Conservation (phyloP, 225 moss, liverwort and hornwort species). For the Climacium dendroides region DNA sequence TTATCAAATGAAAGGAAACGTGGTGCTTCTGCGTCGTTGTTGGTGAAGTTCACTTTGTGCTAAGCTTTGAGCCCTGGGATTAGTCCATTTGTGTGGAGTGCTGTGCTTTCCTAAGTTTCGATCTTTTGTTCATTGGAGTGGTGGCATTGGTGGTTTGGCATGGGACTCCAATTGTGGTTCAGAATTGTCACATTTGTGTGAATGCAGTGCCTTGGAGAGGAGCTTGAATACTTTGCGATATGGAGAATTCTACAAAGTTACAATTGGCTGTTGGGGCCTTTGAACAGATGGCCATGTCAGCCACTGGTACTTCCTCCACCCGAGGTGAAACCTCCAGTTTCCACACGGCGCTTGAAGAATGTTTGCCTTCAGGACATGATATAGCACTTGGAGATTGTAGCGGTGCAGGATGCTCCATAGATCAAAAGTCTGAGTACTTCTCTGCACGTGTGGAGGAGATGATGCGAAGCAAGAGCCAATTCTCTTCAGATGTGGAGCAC, state of each 20-base stretch:
- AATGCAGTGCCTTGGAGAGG: background rate
- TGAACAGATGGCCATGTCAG: accelerated
- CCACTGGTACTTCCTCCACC: accelerated
- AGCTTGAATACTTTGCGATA: background rate
- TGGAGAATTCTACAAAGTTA: accelerated
- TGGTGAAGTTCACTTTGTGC: background rate
- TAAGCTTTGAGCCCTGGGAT: background rate
- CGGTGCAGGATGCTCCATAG: accelerated
- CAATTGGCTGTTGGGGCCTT: accelerated
- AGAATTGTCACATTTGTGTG: accelerated
- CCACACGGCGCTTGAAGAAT: background rate
- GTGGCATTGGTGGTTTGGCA: accelerated
- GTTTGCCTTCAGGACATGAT: background rate
- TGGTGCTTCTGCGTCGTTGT: background rate
- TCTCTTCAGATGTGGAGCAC: background rate
- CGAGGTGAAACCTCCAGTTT: accelerated
- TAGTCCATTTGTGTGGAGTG: too few species aligned
- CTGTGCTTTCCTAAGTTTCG: accelerated
- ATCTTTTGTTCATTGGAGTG: background rate
- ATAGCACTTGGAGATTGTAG: background rate
- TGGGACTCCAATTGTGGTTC: background rate
- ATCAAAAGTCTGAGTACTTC: background rate
- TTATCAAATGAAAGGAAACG: background rate
- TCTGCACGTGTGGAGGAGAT: background rate
- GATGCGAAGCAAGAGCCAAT: background rate